Evolutionary conservation across 1,284 basidiomycete genomes (phyloP).

Genomic region (Phenoliferia sp.): DNA sequence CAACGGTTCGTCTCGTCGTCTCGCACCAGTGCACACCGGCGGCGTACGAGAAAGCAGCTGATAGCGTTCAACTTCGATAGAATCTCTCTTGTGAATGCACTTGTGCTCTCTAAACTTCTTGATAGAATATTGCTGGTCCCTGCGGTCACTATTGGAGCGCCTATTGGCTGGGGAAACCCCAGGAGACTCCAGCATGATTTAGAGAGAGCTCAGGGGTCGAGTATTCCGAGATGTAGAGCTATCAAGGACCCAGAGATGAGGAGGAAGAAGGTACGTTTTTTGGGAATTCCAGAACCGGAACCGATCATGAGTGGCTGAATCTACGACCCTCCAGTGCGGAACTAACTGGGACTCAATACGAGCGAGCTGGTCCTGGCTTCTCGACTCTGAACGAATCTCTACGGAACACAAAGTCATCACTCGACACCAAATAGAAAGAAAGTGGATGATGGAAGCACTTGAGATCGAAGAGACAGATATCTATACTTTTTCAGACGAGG

Average conservation of each 20-base stretch:
- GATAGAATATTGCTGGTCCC: not conserved
- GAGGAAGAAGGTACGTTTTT: not conserved
- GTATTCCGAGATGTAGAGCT: not conserved
- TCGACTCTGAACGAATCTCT: not conserved
- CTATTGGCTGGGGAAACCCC: not conserved
- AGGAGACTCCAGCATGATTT: not conserved
- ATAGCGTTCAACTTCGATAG: too few relatives aligned
- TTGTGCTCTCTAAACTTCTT: not conserved
- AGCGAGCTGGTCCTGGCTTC: not conserved
- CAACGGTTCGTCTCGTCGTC: not conserved
- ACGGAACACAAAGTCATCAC: not conserved
- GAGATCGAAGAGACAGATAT: not conserved
- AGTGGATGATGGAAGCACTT: not conserved
- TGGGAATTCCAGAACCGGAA: not conserved
- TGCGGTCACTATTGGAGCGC: not conserved
- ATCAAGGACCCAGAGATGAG: not conserved
- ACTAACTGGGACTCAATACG: not conserved
- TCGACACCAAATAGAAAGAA: not conserved
- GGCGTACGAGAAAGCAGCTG: too few relatives aligned
- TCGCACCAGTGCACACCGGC: too few relatives aligned
- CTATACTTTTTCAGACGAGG: not conserved
- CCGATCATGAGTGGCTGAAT: not conserved
- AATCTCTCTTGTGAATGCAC: not conserved
- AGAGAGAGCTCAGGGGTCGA: not conserved
- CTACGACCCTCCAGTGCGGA: not conserved